Percentiles rank a stretch among this genome's conserved stretches.
Conservation (phyloP, 352 stramenopile genomes). For the Pythium aquatile region DNA sequence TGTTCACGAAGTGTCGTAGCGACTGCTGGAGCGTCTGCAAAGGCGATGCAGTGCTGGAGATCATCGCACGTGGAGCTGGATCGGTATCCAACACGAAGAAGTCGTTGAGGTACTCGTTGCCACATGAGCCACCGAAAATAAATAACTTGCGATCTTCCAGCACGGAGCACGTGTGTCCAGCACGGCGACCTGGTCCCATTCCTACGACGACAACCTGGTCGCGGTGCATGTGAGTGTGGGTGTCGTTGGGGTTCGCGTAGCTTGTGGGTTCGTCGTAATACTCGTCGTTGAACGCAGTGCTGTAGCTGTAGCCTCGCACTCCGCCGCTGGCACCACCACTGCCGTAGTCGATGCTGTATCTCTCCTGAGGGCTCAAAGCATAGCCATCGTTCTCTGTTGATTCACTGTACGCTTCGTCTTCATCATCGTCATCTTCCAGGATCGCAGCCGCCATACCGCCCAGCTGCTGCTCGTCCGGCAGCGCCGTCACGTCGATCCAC, state of each 20-base stretch:
- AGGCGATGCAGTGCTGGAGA: conserved; percentile 74
- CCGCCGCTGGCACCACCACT: background rate
- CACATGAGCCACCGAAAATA: conserved; percentile 92
- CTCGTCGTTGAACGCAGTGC: conserved; percentile 12
- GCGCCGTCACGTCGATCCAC: conserved; percentile 41
- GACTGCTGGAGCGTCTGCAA: conserved; percentile 62
- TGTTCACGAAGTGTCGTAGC: conserved; percentile 90
- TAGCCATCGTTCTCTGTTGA: conserved; percentile 33
- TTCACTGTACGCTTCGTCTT: conserved; percentile 37
- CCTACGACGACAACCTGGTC: conserved; percentile 87
- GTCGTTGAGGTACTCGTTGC: conserved; percentile 93
- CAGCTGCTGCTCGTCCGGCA: conserved; percentile 64
- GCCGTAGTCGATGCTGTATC: conserved; percentile 13
- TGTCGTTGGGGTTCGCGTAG: conserved; percentile 70
- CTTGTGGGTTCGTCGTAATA: conserved; percentile 16
- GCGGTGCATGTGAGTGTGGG: conserved; percentile 29
- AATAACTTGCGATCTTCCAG: conserved; percentile 91
- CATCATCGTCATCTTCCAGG: conserved; percentile 41
- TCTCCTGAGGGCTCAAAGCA: conserved; percentile 29
- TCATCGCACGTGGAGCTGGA: conserved; percentile 73
- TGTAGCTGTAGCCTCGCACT: conserved; percentile 4
- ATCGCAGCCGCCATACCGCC: conserved; percentile 52
- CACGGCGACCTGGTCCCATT: conserved; percentile 81
- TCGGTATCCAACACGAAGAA: conserved; percentile 95
- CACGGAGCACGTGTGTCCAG: conserved; percentile 93